A percentile compares a stretch with the other conserved stretches of the same genome.
Evolutionary conservation across 2,329 filamentous ascomycete genomes (phyloP).

Genomic region (Tolypocladium tropicale): DNA sequence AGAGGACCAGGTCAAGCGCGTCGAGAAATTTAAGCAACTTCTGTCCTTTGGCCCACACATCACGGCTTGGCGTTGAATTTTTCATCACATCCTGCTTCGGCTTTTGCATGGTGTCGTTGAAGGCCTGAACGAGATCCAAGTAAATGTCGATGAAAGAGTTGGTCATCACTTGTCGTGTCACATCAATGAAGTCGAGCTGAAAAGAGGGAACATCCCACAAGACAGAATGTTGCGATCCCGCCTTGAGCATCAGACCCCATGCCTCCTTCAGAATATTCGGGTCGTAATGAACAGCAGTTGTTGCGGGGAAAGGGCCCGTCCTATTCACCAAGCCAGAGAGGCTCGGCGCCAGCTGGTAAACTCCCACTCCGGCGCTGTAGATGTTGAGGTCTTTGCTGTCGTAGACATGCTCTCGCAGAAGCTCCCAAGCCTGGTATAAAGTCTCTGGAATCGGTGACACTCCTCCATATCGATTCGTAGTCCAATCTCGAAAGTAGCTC

Average conservation of each 20-base stretch:
- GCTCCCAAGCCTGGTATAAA: conserved; percentile 35
- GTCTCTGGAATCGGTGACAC: conserved; percentile 12
- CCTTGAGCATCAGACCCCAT: conserved; percentile 27
- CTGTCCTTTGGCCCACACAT: conserved; percentile 9
- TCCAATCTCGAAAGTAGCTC: conserved; percentile 36
- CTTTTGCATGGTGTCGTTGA: conserved; percentile 12
- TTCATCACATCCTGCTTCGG: background rate
- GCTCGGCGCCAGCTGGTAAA: conserved; percentile 33
- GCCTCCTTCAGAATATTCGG: conserved; percentile 23
- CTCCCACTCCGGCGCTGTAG: conserved; percentile 31
- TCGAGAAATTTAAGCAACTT: conserved; percentile 22
- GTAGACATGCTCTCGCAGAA: conserved; percentile 32
- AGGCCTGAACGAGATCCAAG: conserved; percentile 21
- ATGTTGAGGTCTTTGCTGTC: conserved; percentile 35
- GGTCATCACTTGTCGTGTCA: conserved; percentile 35
- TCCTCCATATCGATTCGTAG: conserved; percentile 27
- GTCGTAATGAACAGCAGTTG: conserved; percentile 31
- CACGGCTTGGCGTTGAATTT: conserved; percentile 1
- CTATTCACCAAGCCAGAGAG: conserved; percentile 26
- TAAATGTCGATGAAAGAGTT: conserved; percentile 34
- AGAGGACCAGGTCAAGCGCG: conserved; percentile 29
- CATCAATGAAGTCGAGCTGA: conserved; percentile 36
- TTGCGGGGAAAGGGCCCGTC: conserved; percentile 24
- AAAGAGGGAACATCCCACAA: conserved; percentile 32
- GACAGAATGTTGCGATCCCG: conserved; percentile 15